Conservation (phyloP, 2,329 filamentous ascomycete genomes). For the Aspergillus pseudoviridinutans region DNA sequence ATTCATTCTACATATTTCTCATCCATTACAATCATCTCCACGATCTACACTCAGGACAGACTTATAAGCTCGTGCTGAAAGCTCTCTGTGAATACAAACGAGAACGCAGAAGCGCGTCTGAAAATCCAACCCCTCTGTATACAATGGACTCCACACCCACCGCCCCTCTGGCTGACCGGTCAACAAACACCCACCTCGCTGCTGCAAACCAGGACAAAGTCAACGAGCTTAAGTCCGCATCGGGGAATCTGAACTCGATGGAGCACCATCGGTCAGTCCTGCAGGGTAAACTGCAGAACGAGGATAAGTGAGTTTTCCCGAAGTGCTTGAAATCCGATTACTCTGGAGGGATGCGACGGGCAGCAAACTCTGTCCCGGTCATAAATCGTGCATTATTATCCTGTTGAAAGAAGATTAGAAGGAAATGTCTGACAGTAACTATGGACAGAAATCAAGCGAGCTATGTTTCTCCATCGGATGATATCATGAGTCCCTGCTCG, state of each 20-base stretch:
- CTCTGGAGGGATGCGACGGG: neutral
- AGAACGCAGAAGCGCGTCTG: neutral
- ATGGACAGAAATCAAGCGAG: constrained; percentile 26
- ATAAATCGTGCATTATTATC: neutral
- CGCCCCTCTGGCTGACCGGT: constrained; percentile 37
- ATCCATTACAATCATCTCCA: neutral
- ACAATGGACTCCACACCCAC: constrained; percentile 32
- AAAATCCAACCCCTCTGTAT: neutral
- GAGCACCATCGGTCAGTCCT: constrained; percentile 42
- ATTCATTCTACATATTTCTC: constrained; percentile 3
- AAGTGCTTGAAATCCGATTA: neutral
- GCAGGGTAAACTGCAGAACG: constrained; percentile 38
- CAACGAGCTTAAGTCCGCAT: constrained; percentile 30
- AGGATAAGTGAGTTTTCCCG: constrained; percentile 33
- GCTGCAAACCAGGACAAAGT: constrained; percentile 14
- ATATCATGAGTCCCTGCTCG: constrained; percentile 48
- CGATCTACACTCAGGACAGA: neutral
- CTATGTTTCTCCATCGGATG: constrained; percentile 48
- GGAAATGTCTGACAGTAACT: neutral
- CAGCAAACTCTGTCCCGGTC: constrained; percentile 1
- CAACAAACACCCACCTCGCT: constrained; percentile 40
- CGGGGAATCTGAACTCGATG: constrained; percentile 34
- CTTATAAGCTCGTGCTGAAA: neutral
- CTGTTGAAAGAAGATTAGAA: too few relatives aligned
- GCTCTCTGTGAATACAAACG: neutral